Conservation (phyloP, 208 protist species). For the Histomonas meleagridis region DNA sequence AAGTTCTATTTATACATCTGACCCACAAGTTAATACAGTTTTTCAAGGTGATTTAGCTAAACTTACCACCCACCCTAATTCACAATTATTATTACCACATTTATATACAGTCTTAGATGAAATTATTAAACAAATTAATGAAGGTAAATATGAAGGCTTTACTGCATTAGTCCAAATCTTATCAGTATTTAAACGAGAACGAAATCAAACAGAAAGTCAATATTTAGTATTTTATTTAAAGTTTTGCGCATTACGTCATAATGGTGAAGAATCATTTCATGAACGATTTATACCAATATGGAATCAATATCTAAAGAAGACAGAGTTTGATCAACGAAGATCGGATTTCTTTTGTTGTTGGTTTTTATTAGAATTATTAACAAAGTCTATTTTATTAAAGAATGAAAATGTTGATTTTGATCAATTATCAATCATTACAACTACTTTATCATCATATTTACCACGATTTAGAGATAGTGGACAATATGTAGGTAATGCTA, state of each 20-base stretch:
- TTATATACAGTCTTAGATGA: neutral
- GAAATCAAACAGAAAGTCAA: neutral
- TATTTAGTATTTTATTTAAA: neutral
- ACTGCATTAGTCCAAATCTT: neutral
- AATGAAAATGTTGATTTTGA: neutral
- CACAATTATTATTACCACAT: neutral
- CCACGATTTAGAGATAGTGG: neutral
- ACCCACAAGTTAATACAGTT: neutral
- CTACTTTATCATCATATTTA: neutral
- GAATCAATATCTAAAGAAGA: neutral
- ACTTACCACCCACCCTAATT: too few relatives aligned
- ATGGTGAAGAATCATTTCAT: neutral
- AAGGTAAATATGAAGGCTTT: neutral
- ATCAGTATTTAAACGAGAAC: neutral
- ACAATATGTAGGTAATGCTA: neutral
- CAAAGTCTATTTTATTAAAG: neutral
- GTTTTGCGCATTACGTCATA: neutral
- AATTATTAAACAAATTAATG: neutral
- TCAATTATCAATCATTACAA: neutral
- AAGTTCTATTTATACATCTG: neutral
- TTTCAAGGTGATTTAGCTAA: neutral
- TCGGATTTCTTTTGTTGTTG: neutral
- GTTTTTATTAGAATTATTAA: constrained; percentile 17
- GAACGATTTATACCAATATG: neutral
- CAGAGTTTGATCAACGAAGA: neutral